phyloP scores from a whole-genome alignment of 495 filamentous ascomycete genomes.

The Podospora fimiseda region DNA sequence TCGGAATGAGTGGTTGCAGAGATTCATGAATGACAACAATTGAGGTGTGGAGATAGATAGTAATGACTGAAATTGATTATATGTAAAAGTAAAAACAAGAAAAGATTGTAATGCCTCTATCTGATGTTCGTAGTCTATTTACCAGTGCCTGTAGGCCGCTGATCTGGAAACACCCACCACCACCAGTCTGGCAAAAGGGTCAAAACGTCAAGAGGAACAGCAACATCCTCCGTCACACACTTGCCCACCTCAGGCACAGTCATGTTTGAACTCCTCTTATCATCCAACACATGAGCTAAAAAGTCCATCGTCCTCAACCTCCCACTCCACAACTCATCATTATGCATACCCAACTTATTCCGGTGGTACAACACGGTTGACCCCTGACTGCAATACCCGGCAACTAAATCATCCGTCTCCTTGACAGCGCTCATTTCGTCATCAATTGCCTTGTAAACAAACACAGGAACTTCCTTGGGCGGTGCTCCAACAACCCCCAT shows the following conservation, averaged over 20 bases:
- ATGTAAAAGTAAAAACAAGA: not conserved
- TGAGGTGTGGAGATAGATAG: not conserved
- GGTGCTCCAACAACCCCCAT: conserved; percentile 40
- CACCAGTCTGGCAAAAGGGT: conserved; percentile 16
- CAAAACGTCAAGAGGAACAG: conserved; percentile 12
- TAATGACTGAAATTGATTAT: not conserved
- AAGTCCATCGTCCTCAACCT: conserved; percentile 18
- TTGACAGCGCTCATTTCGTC: conserved; percentile 42
- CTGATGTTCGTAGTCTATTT: no score
- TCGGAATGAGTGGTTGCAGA: conserved; percentile 38
- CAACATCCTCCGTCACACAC: conserved; percentile 15
- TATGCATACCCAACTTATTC: conserved; percentile 34
- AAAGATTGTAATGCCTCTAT: not conserved
- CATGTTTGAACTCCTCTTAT: not conserved
- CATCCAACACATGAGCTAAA: conserved; percentile 18
- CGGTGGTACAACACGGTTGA: conserved; percentile 37
- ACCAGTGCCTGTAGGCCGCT: not conserved
- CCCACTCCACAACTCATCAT: conserved; percentile 23
- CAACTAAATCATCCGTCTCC: conserved; percentile 41
- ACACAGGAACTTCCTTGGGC: conserved; percentile 36
- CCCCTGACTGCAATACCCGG: conserved; percentile 32
- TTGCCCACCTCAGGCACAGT: conserved; percentile 1
- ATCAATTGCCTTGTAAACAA: conserved; percentile 44
- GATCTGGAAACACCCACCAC: conserved; percentile 8
- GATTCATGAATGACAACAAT: conserved; percentile 46